Evolutionary conservation across 1,139 yeast species (phyloP).

Genomic region (Lodderomyces theae): DNA sequence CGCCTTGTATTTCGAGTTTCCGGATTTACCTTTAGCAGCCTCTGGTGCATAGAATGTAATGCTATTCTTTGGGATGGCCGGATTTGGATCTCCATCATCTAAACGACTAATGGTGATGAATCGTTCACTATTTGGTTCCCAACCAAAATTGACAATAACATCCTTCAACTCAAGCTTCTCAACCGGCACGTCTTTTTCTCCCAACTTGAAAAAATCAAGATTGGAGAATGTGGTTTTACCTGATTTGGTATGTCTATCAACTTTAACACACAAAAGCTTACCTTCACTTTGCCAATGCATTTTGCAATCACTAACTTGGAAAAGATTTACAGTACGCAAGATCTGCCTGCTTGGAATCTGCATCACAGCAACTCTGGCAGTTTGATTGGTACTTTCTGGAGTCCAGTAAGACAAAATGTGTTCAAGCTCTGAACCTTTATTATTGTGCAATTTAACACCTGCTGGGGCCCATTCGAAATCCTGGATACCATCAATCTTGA

Average conservation of each 20-base stretch:
- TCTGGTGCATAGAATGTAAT: constrained; percentile 86
- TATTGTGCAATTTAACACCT: constrained; percentile 63
- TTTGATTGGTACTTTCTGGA: constrained; percentile 88
- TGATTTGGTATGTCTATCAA: constrained; percentile 95
- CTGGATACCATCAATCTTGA: constrained; percentile 80
- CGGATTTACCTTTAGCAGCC: constrained; percentile 92
- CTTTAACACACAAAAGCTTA: constrained; percentile 84
- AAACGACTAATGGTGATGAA: constrained; percentile 75
- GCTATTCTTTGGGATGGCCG: constrained; percentile 68
- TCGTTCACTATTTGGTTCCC: constrained; percentile 94
- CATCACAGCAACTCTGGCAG: constrained; percentile 92
- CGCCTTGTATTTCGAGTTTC: constrained; percentile 38
- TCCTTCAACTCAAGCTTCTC: constrained; percentile 93
- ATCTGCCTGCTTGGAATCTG: constrained; percentile 82
- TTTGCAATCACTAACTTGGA: constrained; percentile 90
- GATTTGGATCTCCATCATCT: constrained; percentile 59
- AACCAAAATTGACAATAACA: constrained; percentile 80
- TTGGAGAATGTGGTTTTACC: constrained; percentile 90
- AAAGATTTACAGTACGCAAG: constrained; percentile 86
- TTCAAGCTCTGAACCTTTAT: constrained; percentile 52
- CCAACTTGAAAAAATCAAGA: constrained; percentile 84
- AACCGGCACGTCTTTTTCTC: constrained; percentile 90
- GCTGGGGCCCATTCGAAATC: constrained; percentile 98
- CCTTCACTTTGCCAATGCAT: constrained; percentile 95
- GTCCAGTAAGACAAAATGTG: constrained; percentile 92